Percentiles rank a stretch among this genome's conserved stretches.
Evolutionary conservation across 2,329 filamentous ascomycete species (phyloP).

Genomic region (Diaporthe destruens): DNA sequence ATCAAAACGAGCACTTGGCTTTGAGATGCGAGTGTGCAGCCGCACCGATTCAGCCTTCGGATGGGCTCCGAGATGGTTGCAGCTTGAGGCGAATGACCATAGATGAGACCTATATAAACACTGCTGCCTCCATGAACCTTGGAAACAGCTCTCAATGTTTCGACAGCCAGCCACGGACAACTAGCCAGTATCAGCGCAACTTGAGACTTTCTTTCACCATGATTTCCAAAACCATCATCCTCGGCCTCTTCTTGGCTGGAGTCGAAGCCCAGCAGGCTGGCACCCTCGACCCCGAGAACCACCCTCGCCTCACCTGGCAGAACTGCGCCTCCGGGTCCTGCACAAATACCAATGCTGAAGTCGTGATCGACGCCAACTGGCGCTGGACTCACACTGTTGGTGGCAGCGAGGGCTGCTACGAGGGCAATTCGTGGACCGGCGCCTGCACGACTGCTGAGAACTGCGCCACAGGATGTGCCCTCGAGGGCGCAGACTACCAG

Average conservation of each 20-base stretch:
- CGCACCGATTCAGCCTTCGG: background rate
- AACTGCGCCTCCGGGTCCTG: conserved; percentile 65
- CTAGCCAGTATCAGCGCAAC: background rate
- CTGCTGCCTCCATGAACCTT: background rate
- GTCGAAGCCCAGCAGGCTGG: conserved; percentile 62
- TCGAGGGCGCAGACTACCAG: conserved; percentile 67
- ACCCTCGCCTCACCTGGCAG: conserved; percentile 65
- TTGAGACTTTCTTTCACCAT: background rate
- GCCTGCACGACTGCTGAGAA: conserved; percentile 59
- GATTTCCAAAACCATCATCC: conserved; percentile 17
- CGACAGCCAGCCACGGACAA: background rate
- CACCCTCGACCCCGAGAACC: conserved; percentile 59
- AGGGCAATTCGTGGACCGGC: background rate
- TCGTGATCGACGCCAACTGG: conserved; percentile 70
- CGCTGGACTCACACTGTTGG: conserved; percentile 65
- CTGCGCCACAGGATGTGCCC: conserved; percentile 68
- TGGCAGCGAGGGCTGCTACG: conserved; percentile 60
- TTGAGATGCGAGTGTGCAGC: background rate
- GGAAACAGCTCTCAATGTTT: background rate
- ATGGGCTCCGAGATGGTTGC: background rate
- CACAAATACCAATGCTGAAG: conserved; percentile 59
- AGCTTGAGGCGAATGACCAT: background rate
- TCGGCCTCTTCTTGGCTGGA: conserved; percentile 19
- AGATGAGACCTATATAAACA: conserved; percentile 12
- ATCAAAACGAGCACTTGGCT: conserved; percentile 20